Conservation (phyloP, 2,329 filamentous ascomycete species). For the Trichophyton benhamiae region DNA sequence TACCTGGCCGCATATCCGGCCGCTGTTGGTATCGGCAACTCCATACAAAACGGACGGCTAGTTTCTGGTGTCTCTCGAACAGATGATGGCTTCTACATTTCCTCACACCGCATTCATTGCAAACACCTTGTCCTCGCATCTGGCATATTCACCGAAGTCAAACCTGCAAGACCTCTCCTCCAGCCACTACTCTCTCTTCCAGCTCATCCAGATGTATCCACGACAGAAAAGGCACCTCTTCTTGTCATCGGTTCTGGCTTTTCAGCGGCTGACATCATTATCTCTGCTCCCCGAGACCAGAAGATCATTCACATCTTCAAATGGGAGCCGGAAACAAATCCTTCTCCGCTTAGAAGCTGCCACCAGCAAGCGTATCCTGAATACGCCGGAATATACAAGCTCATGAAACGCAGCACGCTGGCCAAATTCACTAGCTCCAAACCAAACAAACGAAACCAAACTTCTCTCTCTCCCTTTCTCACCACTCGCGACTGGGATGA, state of each 20-base stretch:
- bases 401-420: conserved; percentile 44
- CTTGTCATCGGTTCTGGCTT: conserved; percentile 51
- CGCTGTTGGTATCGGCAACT: conserved; percentile 40
- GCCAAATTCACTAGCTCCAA: conserved; percentile 11
- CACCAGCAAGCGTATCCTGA: conserved; percentile 51
- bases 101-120: conserved; percentile 42
- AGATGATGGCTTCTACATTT: conserved; percentile 38
- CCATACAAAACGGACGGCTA: conserved; percentile 33
- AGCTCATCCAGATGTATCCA: conserved; percentile 8
- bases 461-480: conserved; percentile 36
- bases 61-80: conserved; percentile 35
- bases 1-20: conserved; percentile 45
- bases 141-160: conserved; percentile 45
- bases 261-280: conserved; percentile 49
- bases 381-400: conserved; percentile 47
- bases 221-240: conserved; percentile 28
- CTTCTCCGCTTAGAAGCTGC: conserved; percentile 46
- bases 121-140: conserved; percentile 47
- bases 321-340: conserved; percentile 45
- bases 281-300: conserved; percentile 39
- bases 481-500: conserved; percentile 38
- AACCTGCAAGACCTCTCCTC: conserved; percentile 40
- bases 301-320: conserved; percentile 49
- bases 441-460: conserved; percentile 15
- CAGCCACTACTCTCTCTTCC: conserved; percentile 32